Evolutionary conservation across 2,329 filamentous ascomycete genomes (phyloP).

Genomic region (Orbilia oligospora): DNA sequence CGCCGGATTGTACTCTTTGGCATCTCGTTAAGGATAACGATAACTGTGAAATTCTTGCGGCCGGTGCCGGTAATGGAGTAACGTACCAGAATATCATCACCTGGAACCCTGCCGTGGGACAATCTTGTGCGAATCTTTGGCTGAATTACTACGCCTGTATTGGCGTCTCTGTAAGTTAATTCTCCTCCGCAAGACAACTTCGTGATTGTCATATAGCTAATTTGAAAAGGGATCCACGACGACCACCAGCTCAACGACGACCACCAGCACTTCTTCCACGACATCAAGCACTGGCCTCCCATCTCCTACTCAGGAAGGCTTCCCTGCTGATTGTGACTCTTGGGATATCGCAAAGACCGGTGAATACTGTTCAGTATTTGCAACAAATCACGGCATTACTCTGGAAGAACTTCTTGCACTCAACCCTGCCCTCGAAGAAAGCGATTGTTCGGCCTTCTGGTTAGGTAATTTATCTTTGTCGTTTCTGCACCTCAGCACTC

Average conservation of each 20-base stretch:
- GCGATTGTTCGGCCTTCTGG: conserved; percentile 42
- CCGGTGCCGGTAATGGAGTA: conserved; percentile 26
- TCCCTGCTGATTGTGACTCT: conserved; percentile 32
- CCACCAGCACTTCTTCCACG: conserved; percentile 5
- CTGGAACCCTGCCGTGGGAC: conserved; percentile 39
- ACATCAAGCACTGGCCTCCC: conserved; percentile 8
- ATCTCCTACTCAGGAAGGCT: conserved; percentile 37
- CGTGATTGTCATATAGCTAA: neutral
- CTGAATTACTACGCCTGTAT: conserved; percentile 38
- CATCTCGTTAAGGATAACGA: conserved; percentile 22
- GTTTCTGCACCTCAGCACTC: no score
- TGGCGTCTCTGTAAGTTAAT: conserved; percentile 33
- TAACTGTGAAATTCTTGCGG: conserved; percentile 28
- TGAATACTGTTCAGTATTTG: conserved; percentile 40
- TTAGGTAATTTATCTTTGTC: conserved; percentile 7
- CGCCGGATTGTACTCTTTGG: conserved; percentile 33
- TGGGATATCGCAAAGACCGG: conserved; percentile 27
- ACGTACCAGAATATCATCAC: conserved; percentile 21
- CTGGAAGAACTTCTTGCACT: neutral
- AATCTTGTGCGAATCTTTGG: conserved; percentile 30
- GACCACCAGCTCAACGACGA: no score
- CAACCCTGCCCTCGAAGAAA: conserved; percentile 19
- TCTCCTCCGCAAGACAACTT: neutral
- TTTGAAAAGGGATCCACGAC: conserved; percentile 14
- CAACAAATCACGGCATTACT: conserved; percentile 29